Evolutionary conservation across 176 grass and related monocot genomes (phyloP), one percentile per base, ranked within the genome.

Genomic region (Zizania latifolia): DNA sequence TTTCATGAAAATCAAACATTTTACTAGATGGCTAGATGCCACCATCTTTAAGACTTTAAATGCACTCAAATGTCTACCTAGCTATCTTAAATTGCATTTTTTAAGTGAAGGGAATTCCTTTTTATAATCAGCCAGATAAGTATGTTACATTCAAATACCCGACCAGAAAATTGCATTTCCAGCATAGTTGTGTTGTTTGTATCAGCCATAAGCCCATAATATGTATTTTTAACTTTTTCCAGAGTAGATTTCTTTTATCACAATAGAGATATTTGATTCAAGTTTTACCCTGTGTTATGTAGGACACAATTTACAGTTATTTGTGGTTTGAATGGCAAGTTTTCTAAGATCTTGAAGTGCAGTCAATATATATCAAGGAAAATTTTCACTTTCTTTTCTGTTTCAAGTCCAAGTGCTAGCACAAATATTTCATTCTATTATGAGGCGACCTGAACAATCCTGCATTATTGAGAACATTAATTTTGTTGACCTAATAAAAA

Each of bases 171-270:
- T n/a, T n/a, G n/a, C n/a, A n/a, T n/a, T 44, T 59, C 55, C 56
- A 60, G 21, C 24, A 19, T n/a, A n/a, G n/a, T n/a, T n/a, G n/a
- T n/a, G n/a, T n/a, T n/a, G n/a, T n/a, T n/a, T n/a, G n/a, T n/a
- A n/a, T n/a, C n/a, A n/a, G n/a, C n/a, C n/a, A n/a, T n/a, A n/a
- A n/a, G n/a, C n/a, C n/a, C n/a, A n/a, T n/a, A n/a, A n/a, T n/a
- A n/a, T n/a, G n/a, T n/a, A n/a, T n/a, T n/a, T n/a, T n/a, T n/a
- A n/a, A n/a, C n/a, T n/a, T n/a, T 78, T 72, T 31, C 2, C 23
- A 62, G 39, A 64, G 55, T 84, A 71, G 34, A 55, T 54, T 50
- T 35, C 10, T 63, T 84, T 1, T 56, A 84, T 24, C n/a, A 24
- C 12, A 40, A 59, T 14, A 82, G 19, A 22, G 30, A 69, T 43